A percentile compares a stretch with the other conserved stretches of the same genome.
Evolutionary conservation across 441 rosid species (phyloP).

Genomic region (Adansonia madagascariensis): DNA sequence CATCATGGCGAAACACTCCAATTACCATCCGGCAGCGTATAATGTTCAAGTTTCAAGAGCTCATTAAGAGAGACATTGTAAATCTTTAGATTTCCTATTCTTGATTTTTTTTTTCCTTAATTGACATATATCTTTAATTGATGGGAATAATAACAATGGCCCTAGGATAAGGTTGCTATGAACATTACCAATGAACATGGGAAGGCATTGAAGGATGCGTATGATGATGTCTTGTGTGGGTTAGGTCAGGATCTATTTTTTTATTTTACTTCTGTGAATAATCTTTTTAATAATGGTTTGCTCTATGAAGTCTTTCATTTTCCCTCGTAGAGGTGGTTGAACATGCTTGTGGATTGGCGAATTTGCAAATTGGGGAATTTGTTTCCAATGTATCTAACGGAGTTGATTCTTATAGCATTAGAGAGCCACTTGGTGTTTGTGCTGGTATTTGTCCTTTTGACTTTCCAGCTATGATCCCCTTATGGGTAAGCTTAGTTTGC

Average conservation of each 20-base stretch:
- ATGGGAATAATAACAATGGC: slow-evolving; percentile 14
- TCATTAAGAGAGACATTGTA: slow-evolving; percentile 54
- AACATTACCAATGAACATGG: slow-evolving; percentile 54
- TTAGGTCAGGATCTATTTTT: slow-evolving; percentile 55
- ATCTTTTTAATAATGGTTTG: slow-evolving; percentile 3
- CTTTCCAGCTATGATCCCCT: slow-evolving; percentile 98
- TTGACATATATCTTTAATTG: neutral
- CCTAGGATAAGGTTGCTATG: slow-evolving; percentile 52
- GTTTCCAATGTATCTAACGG: slow-evolving; percentile 85
- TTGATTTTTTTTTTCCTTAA: neutral
- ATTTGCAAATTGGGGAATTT: slow-evolving; percentile 88
- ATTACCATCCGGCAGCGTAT: slow-evolving; percentile 46
- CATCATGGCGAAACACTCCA: slow-evolving; percentile 52
- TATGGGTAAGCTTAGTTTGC: slow-evolving; percentile 64
- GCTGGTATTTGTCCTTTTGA: slow-evolving; percentile 96
- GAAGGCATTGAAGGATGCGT: slow-evolving; percentile 85
- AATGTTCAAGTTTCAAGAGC: slow-evolving; percentile 60
- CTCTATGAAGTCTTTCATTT: slow-evolving; percentile 17
- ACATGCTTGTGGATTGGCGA: slow-evolving; percentile 95
- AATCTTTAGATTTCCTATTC: neutral
- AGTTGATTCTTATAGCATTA: slow-evolving; percentile 80
- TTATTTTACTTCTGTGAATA: neutral
- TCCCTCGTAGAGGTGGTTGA: slow-evolving; percentile 82
- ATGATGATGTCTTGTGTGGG: slow-evolving; percentile 91
- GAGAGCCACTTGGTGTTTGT: slow-evolving; percentile 95